These are phyloP conservation scores for Cytospora paraplurivora DNA, from an alignment of 2,329 filamentous ascomycete species.

Conservation along the genomic window DNA sequence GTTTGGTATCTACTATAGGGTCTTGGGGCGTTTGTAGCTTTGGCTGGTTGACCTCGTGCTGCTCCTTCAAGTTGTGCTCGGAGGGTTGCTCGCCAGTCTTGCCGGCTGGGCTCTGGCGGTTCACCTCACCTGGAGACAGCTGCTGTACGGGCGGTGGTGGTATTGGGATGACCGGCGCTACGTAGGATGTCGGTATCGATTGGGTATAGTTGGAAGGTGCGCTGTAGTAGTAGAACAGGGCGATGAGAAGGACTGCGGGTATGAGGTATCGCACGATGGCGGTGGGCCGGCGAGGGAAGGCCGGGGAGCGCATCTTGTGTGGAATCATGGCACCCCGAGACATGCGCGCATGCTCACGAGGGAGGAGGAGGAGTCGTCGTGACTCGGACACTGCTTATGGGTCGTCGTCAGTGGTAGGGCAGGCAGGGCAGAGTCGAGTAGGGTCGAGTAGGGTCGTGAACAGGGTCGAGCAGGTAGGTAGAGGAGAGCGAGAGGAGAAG, in stretches of 20 bases:
- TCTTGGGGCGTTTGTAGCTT: slow-evolving; percentile 17
- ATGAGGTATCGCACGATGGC: slow-evolving; percentile 43
- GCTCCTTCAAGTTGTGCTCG: slow-evolving; percentile 20
- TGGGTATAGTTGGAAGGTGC: not conserved
- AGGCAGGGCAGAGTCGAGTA: slow-evolving; percentile 11
- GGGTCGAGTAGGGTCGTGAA: not conserved
- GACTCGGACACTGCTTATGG: not conserved
- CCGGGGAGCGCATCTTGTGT: slow-evolving; percentile 40
- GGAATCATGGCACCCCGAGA: slow-evolving; percentile 31
- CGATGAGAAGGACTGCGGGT: slow-evolving; percentile 37
- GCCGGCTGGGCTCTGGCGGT: slow-evolving; percentile 22
- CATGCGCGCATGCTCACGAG: slow-evolving; percentile 27
- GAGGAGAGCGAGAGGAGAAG: slow-evolving; percentile 2
- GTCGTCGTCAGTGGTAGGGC: not conserved
- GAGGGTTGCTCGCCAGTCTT: slow-evolving; percentile 19
- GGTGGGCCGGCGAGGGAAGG: slow-evolving; percentile 44
- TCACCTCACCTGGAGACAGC: slow-evolving; percentile 8
- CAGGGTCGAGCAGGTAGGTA: not conserved
- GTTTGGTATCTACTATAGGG: slow-evolving; percentile 13
- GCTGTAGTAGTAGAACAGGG: slow-evolving; percentile 38
- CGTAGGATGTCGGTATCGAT: slow-evolving; percentile 5
- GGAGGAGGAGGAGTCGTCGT: not conserved
- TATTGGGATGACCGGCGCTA: not conserved
- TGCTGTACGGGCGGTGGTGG: slow-evolving; percentile 10
- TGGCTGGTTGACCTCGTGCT: slow-evolving; percentile 23